These are phyloP conservation scores for Apiotrichum veenhuisii DNA, from an alignment of 1,284 basidiomycete genomes.

Conservation along the genomic window DNA sequence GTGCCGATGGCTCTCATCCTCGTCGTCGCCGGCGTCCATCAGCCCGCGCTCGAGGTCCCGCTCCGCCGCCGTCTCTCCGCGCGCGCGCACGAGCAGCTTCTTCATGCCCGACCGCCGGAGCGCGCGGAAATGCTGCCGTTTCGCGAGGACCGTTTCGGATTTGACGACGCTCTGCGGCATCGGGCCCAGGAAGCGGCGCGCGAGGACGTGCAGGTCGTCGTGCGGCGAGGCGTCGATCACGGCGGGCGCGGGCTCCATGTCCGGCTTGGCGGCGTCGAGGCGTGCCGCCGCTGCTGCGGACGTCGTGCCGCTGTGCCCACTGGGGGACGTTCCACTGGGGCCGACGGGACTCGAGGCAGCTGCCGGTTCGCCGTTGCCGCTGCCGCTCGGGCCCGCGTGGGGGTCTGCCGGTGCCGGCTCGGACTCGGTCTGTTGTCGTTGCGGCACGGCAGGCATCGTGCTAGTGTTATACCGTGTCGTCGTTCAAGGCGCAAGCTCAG, in stretches of 20 bases:
- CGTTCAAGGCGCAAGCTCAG: no score
- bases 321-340: no score
- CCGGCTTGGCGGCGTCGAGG: not conserved
- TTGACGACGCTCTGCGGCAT: conserved; percentile 34
- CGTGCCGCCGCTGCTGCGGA: no score
- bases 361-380: no score
- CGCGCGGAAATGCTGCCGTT: conserved; percentile 17
- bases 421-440: no score
- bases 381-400: no score
- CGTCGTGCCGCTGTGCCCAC: no score
- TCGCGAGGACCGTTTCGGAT: conserved; percentile 22
- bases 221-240: conserved; percentile 28
- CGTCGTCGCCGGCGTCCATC: conserved; percentile 6
- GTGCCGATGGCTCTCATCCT: not conserved
- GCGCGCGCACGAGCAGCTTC: not conserved
- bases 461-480: no score
- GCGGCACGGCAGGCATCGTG: no score
- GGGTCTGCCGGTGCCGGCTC: no score
- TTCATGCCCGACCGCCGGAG: conserved; percentile 14
- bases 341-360: no score
- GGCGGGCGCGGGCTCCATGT: conserved; percentile 28
- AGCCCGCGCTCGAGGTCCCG: not conserved
- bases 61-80: not conserved
- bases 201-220: conserved; percentile 25
- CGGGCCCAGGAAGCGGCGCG: conserved; percentile 41